Percentiles rank a stretch among this genome's conserved stretches.
phyloP scores from a whole-genome alignment of 495 filamentous ascomycete genomes.

The Aspergillus saccharolyticus region DNA sequence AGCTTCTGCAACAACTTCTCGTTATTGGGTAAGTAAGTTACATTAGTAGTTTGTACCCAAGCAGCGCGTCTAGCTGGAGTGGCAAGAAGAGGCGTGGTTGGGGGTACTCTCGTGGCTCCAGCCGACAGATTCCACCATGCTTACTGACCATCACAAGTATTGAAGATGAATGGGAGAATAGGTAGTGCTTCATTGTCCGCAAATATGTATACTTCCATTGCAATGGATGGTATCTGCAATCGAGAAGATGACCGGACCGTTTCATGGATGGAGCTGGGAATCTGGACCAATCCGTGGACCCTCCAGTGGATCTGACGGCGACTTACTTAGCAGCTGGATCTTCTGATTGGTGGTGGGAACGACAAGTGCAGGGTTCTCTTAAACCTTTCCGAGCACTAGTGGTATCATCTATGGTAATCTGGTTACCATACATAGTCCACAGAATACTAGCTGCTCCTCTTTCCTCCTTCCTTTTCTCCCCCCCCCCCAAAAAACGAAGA shows the following conservation, averaged over 20 bases:
- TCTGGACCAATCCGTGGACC: conserved; percentile 7
- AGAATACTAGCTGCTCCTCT: neutral
- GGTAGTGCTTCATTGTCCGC: neutral
- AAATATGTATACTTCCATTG: neutral
- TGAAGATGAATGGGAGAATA: neutral
- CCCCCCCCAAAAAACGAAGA: neutral
- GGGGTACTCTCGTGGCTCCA: neutral
- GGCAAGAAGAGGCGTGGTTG: neutral
- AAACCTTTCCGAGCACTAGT: neutral
- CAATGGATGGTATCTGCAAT: neutral
- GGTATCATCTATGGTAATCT: neutral
- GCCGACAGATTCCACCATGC: neutral
- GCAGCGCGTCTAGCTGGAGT: conserved; percentile 6
- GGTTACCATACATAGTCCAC: neutral
- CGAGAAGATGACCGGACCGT: neutral
- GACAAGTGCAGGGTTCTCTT: conserved; percentile 5
- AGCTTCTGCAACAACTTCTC: conserved; percentile 13
- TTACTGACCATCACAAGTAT: neutral
- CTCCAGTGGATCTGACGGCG: neutral
- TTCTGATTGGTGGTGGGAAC: neutral
- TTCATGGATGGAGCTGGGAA: neutral
- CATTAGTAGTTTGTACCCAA: conserved; percentile 6
- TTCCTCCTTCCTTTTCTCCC: neutral
- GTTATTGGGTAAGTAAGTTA: no score
- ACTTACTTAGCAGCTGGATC: neutral